Evolutionary conservation across 2,329 filamentous ascomycete genomes (phyloP), one percentile per base, ranked within the genome.

Genomic region (Stylonectria norvegica): DNA sequence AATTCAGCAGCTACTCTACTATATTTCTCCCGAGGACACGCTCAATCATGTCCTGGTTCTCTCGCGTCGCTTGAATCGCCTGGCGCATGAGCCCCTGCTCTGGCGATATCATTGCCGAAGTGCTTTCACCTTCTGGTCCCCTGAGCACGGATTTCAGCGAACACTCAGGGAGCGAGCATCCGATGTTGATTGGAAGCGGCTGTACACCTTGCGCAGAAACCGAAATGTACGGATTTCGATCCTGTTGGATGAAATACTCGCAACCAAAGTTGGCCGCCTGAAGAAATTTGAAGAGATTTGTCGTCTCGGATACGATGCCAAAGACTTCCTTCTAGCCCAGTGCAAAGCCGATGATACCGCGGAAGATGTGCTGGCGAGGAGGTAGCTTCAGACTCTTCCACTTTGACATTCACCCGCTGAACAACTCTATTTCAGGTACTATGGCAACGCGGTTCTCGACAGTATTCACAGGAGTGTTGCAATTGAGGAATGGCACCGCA

Each of bases 391-490:
- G 8, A 14, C 0, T 9, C 19, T n/a, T 14, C 6, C n/a, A 6
- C n/a, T 27, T 25, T 30, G 67, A 80, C 50, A 29, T 50, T 55
- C 20, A 5, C 36, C 15, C 15, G 22, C 15, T 15, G 8, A 15
- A 23, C 42, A 35, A 10, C 43, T 20, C 39, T 9, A 16, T 20
- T 19, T 15, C 27, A 86, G 85, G 56, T 89, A 88, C 62, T 89
- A 88, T 62, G 83, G 85, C 38, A 81, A 79, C 57, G 78, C 81
- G 3, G 75, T 87, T 2, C 72, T 97, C 31, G 83, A 85, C 51
- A 85, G 83, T 56, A 83, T 97, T 36, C 86, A 97, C 62, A 81
- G 91, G 47, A 79, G 79, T 48, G 77, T 86, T 40, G 91, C 89
- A 6, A 74, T 97, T 40, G 75, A 83, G 29, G 78, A 87, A 59